Evolutionary conservation across 2,329 filamentous ascomycete species (phyloP), one percentile per base, ranked within the genome.

Genomic region (Epichloe brachyelytri): DNA sequence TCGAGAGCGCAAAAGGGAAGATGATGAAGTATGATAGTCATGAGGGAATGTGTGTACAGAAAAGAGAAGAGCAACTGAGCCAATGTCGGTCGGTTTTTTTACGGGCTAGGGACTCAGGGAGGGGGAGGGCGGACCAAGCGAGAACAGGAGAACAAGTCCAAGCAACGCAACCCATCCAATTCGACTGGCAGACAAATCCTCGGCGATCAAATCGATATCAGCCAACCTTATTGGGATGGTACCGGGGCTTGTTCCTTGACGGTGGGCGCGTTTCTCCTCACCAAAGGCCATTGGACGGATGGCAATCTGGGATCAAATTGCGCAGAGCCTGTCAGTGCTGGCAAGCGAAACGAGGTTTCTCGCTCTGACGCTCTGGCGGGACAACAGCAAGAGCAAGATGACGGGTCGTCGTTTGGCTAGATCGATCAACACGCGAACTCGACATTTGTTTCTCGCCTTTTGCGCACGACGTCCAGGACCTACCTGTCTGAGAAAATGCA

Each of bases 1-100:
- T 72, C 69, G 58, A 68, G 63, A 61, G 70, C 68, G 62, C 73
- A 76, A 56, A 74, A 65, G 62, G 68, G 65, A 53, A 75, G 61
- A 54, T 74, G 61, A 54, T 74, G 67, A 60, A 69, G 70, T 59
- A 64, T 66, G 30, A 30, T 10, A 60, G 69, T 73, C 74, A 77
- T 77, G 70, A 61, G 62, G 57, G 55, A 61, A 49, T 40, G 48
- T 51, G 43, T 50, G 51, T 46, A 46, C 53, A 43, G 52, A 53
- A 45, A 58, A 52, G 54, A 60, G 54, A 56, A 54, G 57, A 53
- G 58, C 53, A 55, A 56, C 49, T 48, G 57, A 54, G 51, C 51
- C 44, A 38, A 49, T 46, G 53, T 49, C 53, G 48, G 53, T 46
- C 52, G 48, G 49, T n/a, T n/a, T n/a, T n/a, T n/a, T 50, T 51